A percentile compares a stretch with the other conserved stretches of the same genome.
Conservation (phyloP, 2,329 filamentous ascomycete genomes). For the Claviceps spartinae region DNA sequence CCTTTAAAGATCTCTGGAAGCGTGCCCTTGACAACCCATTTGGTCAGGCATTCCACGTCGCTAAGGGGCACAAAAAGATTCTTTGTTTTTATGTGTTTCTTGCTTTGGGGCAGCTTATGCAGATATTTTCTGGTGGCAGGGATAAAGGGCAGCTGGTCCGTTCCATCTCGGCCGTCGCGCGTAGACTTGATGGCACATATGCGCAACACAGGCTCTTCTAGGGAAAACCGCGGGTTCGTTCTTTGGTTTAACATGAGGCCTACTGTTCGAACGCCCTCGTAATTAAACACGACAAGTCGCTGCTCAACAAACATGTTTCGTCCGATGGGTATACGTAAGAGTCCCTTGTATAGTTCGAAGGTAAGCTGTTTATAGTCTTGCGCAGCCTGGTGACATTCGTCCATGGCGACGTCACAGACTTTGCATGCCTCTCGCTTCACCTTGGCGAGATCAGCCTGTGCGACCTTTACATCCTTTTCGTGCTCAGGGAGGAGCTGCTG, state of each 20-base stretch:
- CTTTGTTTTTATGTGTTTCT: slow-evolving; percentile 55
- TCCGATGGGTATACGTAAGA: slow-evolving; percentile 71
- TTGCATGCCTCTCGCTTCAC: slow-evolving; percentile 75
- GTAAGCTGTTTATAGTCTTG: slow-evolving; percentile 73
- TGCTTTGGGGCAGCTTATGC: slow-evolving; percentile 50
- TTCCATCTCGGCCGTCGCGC: slow-evolving; percentile 57
- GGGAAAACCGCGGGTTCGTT: slow-evolving; percentile 42
- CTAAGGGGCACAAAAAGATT: slow-evolving; percentile 55
- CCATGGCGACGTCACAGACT: slow-evolving; percentile 69
- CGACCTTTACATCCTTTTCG: slow-evolving; percentile 84
- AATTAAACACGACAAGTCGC: slow-evolving; percentile 70
- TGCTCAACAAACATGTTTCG: slow-evolving; percentile 64
- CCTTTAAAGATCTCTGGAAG: slow-evolving; percentile 44
- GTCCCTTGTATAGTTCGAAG: slow-evolving; percentile 59
- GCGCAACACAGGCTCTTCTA: slow-evolving; percentile 53
- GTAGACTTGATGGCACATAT: slow-evolving; percentile 64
- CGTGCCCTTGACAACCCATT: slow-evolving; percentile 46
- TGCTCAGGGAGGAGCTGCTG: slow-evolving; percentile 90
- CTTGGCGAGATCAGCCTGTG: slow-evolving; percentile 81
- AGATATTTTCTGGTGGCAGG: slow-evolving; percentile 55
- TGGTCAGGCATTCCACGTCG: slow-evolving; percentile 76
- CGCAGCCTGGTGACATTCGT: slow-evolving; percentile 66
- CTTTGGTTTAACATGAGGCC: slow-evolving; percentile 73
- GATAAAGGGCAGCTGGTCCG: slow-evolving; percentile 78
- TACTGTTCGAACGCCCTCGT: slow-evolving; percentile 69